These are phyloP conservation scores for Neocallimastix lanati DNA, from an alignment of 192 early-diverging fungal species.

Conservation along the genomic window DNA sequence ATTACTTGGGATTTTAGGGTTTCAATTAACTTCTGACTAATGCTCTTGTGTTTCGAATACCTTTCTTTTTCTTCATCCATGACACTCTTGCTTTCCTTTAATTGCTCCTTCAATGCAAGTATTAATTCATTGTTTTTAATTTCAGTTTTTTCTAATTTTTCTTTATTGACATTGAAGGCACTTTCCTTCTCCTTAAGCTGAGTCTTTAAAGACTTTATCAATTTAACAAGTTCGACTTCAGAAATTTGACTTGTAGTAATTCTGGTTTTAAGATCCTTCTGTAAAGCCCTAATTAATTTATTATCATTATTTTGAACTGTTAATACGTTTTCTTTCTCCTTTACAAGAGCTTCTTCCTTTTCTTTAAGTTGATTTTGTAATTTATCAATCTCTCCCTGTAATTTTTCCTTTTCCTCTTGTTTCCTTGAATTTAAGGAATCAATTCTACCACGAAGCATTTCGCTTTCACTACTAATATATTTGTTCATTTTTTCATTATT, in stretches of 20 bases:
- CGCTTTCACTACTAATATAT: not conserved
- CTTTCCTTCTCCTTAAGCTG: not conserved
- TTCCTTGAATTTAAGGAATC: not conserved
- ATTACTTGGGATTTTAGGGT: too few relatives aligned
- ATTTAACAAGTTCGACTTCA: not conserved
- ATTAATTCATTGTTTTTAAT: not conserved
- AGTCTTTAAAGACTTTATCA: not conserved
- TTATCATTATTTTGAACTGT: not conserved
- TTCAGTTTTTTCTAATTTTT: not conserved
- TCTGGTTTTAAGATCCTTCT: not conserved
- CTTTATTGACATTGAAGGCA: not conserved
- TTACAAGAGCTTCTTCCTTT: not conserved
- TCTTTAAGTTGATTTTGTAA: not conserved
- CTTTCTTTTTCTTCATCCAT: not conserved
- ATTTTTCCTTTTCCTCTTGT: not conserved
- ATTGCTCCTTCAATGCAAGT: not conserved
- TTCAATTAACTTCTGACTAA: too few relatives aligned
- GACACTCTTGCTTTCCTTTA: not conserved
- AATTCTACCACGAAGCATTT: not conserved
- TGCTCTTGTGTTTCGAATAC: not conserved
- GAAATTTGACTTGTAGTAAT: not conserved
- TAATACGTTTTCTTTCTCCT: not conserved
- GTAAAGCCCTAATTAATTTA: not conserved
- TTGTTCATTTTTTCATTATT: not conserved
- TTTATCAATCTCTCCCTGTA: not conserved